Conservation (phyloP, 1,284 basidiomycete genomes). For the Puccinia sorghi region DNA sequence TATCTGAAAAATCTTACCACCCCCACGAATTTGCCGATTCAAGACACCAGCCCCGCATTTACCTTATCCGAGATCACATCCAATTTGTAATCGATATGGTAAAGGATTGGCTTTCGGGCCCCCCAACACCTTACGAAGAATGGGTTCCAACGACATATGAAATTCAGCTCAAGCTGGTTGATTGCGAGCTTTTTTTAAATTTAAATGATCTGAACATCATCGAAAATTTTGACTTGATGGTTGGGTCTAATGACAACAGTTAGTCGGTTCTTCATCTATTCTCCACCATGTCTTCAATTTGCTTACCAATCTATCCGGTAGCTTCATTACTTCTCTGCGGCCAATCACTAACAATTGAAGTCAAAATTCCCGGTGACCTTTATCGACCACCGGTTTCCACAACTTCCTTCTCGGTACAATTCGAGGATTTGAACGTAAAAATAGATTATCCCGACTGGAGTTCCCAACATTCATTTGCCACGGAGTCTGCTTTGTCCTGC, state of each 20-base stretch:
- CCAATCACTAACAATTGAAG: constrained; percentile 63
- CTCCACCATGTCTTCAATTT: neutral
- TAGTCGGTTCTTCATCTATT: constrained; percentile 52
- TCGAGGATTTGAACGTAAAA: constrained; percentile 65
- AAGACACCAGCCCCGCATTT: constrained; percentile 64
- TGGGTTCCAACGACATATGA: constrained; percentile 80
- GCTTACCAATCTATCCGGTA: constrained; percentile 57
- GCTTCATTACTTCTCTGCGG: constrained; percentile 73
- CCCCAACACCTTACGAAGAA: constrained; percentile 72
- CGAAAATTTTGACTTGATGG: constrained; percentile 67
- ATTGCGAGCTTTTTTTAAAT: constrained; percentile 77
- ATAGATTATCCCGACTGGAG: constrained; percentile 83
- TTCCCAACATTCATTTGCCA: constrained; percentile 72
- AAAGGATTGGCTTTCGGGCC: constrained; percentile 82
- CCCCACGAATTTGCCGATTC: neutral
- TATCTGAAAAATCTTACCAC: constrained; percentile 60
- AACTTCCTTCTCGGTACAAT: constrained; percentile 69
- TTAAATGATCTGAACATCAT: constrained; percentile 95
- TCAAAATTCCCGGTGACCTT: constrained; percentile 68
- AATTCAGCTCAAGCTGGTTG: constrained; percentile 70
- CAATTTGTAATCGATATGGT: constrained; percentile 85
- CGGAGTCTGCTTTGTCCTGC: constrained; percentile 62
- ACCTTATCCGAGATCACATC: constrained; percentile 82
- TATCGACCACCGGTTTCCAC: constrained; percentile 72
- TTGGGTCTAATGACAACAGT: constrained; percentile 77